phyloP scores from a whole-genome alignment of 345 rosid genomes.

The Odontarrhena argentea region DNA sequence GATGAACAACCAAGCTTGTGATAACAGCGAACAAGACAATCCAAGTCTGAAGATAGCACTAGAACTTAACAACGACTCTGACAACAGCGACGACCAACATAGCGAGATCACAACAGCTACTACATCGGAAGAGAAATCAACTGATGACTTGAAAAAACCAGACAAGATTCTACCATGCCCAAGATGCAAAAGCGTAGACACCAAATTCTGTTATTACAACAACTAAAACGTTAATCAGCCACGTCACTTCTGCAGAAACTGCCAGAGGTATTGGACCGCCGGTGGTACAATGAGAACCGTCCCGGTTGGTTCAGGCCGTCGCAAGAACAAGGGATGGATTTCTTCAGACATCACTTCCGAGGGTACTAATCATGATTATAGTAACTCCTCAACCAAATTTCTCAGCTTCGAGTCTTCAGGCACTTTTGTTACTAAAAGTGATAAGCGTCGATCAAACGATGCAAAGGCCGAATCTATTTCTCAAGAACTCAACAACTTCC shows the following conservation, averaged over 20 bases:
- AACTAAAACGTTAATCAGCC: slow-evolving; percentile 87
- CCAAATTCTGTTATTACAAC: slow-evolving; percentile 88
- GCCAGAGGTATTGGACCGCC: slow-evolving; percentile 91
- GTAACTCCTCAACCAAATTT: slow-evolving; percentile 44
- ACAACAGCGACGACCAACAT: slow-evolving; percentile 46
- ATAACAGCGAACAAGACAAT: slow-evolving; percentile 8
- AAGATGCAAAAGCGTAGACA: slow-evolving; percentile 75
- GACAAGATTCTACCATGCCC: slow-evolving; percentile 79
- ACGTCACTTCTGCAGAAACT: slow-evolving; percentile 79
- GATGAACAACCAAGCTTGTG: slow-evolving; percentile 19
- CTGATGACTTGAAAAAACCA: slow-evolving; percentile 55
- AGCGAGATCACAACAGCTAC: slow-evolving; percentile 46
- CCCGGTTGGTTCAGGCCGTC: slow-evolving; percentile 82
- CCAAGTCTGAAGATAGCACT: slow-evolving; percentile 30
- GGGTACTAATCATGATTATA: neutral
- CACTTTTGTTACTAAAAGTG: slow-evolving; percentile 27
- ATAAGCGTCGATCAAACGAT: slow-evolving; percentile 16
- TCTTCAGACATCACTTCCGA: slow-evolving; percentile 36
- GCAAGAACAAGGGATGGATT: slow-evolving; percentile 71
- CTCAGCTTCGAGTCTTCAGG: slow-evolving; percentile 58
- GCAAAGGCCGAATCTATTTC: slow-evolving; percentile 15
- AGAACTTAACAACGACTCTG: slow-evolving; percentile 40
- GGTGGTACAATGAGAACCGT: slow-evolving; percentile 89
- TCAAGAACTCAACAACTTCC: slow-evolving; percentile 24
- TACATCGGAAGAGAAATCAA: slow-evolving; percentile 43